phyloP scores from a whole-genome alignment of 1,284 basidiomycete species.

The Ceratobasidium papillatum region DNA sequence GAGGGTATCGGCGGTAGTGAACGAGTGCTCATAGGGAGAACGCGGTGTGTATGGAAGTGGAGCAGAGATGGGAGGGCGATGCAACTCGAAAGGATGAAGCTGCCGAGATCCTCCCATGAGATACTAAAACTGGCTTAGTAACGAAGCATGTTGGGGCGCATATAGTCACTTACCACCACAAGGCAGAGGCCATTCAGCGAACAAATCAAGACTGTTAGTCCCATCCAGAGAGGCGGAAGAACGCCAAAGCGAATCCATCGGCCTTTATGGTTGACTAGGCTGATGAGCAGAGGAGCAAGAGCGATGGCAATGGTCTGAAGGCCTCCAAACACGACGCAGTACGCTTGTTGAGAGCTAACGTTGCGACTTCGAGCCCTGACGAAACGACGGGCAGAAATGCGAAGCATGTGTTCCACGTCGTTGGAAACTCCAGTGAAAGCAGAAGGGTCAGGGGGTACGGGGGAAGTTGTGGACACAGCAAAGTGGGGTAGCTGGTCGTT shows the following conservation, averaged over 20 bases:
- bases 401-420: conserved; percentile 39
- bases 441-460: conserved; percentile 9
- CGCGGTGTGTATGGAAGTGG: background rate
- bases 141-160: background rate
- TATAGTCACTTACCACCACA: conserved; percentile 3
- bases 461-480: background rate
- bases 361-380: conserved; percentile 33
- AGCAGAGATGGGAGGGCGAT: conserved; percentile 28
- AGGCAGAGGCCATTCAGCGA: conserved; percentile 12
- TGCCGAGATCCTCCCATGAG: conserved; percentile 36
- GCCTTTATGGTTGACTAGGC: background rate
- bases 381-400: conserved; percentile 33
- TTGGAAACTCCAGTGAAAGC: background rate
- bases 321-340: conserved; percentile 31
- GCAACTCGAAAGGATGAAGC: conserved; percentile 40
- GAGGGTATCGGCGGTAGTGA: background rate
- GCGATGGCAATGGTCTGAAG: conserved; percentile 5
- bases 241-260: conserved; percentile 30
- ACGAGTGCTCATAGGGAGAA: background rate
- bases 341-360: conserved; percentile 12
- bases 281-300: conserved; percentile 29
- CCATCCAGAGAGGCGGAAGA: conserved; percentile 38
- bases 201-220: conserved; percentile 14
- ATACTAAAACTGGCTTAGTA: conserved; percentile 22
- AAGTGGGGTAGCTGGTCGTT: background rate